phyloP scores from a whole-genome alignment of 345 rosid genomes.

The Raphanus sativus region DNA sequence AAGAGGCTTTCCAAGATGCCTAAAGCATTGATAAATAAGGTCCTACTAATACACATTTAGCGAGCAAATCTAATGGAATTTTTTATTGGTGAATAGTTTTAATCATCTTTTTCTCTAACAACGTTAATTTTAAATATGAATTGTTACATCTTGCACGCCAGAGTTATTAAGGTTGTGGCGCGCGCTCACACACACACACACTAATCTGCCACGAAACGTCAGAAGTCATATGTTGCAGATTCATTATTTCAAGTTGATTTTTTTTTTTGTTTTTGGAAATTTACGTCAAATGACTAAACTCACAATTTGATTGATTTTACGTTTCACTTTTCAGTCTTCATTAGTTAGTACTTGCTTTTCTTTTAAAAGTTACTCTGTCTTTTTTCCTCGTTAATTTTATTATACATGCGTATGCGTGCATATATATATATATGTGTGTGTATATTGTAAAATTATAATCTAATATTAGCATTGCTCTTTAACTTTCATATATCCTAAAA shows the following conservation, averaged over 20 bases:
- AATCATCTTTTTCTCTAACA: not conserved
- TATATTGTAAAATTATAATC: not conserved
- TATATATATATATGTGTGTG: too few species aligned
- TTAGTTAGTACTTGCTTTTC: not conserved
- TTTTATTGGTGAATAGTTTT: not conserved
- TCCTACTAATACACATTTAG: not conserved
- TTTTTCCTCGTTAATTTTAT: not conserved
- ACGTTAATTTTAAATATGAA: too few species aligned
- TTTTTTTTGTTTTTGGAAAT: not conserved
- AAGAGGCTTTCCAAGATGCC: not conserved
- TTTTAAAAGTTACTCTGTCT: not conserved
- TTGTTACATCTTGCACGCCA: not conserved
- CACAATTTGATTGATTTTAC: not conserved
- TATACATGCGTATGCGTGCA: not conserved
- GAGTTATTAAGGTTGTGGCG: not conserved
- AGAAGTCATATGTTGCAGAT: not conserved
- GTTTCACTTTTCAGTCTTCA: not conserved
- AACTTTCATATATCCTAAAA: too few species aligned
- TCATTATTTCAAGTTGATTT: not conserved
- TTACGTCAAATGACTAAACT: not conserved
- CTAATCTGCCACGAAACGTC: not conserved
- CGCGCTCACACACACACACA: not conserved
- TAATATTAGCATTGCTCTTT: too few species aligned
- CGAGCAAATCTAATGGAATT: not conserved
- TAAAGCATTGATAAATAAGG: not conserved